Base-by-base conservation (phyloP, 768 basidiomycete genomes). In the Leccinum subtestaceum region DNA sequence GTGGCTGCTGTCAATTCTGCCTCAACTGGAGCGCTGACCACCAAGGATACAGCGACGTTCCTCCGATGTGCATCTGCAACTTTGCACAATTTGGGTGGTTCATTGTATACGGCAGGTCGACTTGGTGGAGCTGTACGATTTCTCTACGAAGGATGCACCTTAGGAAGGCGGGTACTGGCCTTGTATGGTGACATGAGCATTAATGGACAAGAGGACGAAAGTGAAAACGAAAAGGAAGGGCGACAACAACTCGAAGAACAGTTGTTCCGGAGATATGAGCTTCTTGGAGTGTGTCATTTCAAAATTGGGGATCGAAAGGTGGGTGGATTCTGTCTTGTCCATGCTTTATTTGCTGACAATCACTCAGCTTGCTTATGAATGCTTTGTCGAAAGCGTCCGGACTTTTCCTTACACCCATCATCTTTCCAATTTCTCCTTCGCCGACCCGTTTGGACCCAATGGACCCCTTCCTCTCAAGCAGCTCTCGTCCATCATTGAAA, bases 261-360 rank as follows among this genome's bases (percentile, higher is more conserved):
- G 60, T 64, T 94, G 27, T 82, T 81, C 62, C 79, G 86, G 21
- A 76, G 93, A 49, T 95, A 87, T 82, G 93, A 97, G 73, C 70
- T 96, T 31, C 75, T 95, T 25, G 93, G 83, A 0, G 84, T 88
- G 4, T 93, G 91, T 69, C 86, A 84, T 66, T 80, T 82, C 29
- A 94, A 91, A 71, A 85, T 85, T 27, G 88, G 87, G 0, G 89
- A 96, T 63, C 80, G 88, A 21, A 83, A 82, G 81, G 94, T 91
- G 48, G 31, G 78, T 53, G 60, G 12, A n/a, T 25, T 61, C 55
- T 15, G 43, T 53, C 53, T 47, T 55, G 59, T 21, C 12, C 1
- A 0, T 34, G n/a, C 7, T 13, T 23, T n/a, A 7, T 1, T 49
- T 46, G 8, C 27, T 66, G 3, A 64, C 10, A 19, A 5, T 23